These are phyloP conservation scores for Haematococcus lacustris DNA, from an alignment of 139 green algal genomes.

Conservation along the genomic window DNA sequence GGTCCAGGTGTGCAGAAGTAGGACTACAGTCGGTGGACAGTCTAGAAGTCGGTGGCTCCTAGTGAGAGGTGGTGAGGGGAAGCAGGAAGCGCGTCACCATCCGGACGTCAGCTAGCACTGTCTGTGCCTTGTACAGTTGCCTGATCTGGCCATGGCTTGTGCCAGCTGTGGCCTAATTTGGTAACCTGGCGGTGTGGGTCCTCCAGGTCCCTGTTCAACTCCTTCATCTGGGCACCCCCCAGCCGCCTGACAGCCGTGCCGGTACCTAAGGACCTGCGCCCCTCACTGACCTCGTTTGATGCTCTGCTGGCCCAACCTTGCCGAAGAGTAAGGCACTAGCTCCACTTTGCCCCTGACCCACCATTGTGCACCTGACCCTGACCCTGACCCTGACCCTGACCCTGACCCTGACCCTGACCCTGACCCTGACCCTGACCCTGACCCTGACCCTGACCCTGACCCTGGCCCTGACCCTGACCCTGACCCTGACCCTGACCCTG, in stretches of 20 bases:
- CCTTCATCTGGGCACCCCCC: background rate
- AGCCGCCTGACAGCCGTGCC: background rate
- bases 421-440: too few relatives aligned
- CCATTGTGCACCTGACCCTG: too few relatives aligned
- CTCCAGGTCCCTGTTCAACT: background rate
- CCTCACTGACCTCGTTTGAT: background rate
- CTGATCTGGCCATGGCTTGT: too few relatives aligned
- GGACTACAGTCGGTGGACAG: background rate
- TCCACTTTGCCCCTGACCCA: too few relatives aligned
- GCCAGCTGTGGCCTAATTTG: background rate
- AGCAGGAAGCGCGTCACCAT: background rate
- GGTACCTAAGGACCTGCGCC: background rate
- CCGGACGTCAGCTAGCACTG: background rate
- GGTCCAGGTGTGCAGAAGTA: background rate
- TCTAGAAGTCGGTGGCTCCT: background rate
- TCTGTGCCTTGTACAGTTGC: too few relatives aligned
- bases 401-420: too few relatives aligned
- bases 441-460: too few relatives aligned
- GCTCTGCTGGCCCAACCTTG: background rate
- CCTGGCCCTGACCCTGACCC: too few relatives aligned
- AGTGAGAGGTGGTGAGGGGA: background rate
- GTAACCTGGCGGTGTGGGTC: background rate
- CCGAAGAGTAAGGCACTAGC: conserved; percentile 2
- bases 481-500: too few relatives aligned
- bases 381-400: too few relatives aligned